Evolutionary conservation across 169 alveolate species (phyloP), one percentile per base, ranked within the genome.

Genomic region (Plasmodium reichenowi): DNA sequence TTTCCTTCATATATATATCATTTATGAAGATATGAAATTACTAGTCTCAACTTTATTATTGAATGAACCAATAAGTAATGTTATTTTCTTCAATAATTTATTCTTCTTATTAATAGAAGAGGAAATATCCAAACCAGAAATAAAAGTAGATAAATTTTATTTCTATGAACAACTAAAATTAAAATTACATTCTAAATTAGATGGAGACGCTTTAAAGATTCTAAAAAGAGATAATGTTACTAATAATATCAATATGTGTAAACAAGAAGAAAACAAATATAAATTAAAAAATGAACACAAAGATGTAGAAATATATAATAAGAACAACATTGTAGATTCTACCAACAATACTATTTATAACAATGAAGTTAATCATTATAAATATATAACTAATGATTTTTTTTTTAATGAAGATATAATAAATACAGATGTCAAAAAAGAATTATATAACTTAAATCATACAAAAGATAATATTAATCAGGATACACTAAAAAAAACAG

Each of bases 21-120:
- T 78, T 50, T 59, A 78, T 78, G 89, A 78, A 66, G 89, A 78
- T 48, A 48, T 78, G 75, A 78, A 78, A 45, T 45, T 78, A 24
- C 17, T 50, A 71, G 89, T 59, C 3, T 78, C 52, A 43, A 56
- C 43, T 50, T 50, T 59, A 3, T 38, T 76, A 43, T 50, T 66
- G 5, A 78, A 63, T 38, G 64, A 70, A 24, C 24, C 67, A 38
- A 48, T 78, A 78, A 78, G 78, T 29, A 78, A 78, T 43, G 47
- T 78, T 9, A 64, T 54, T 13, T 78, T 38, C 67, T 78, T 78
- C 67, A 78, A 78, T 59, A 78, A 78, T 26, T 78, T 78, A 47
- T 67, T 78, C 13, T 78, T 66, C 38, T 70, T 78, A 29, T 64
- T 64, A 26, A 58, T 78, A 38, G 89, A 78, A 58, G 72, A 78